Base-by-base conservation (phyloP, 2,329 filamentous ascomycete species). In the Raffaelea deltoideospora region DNA sequence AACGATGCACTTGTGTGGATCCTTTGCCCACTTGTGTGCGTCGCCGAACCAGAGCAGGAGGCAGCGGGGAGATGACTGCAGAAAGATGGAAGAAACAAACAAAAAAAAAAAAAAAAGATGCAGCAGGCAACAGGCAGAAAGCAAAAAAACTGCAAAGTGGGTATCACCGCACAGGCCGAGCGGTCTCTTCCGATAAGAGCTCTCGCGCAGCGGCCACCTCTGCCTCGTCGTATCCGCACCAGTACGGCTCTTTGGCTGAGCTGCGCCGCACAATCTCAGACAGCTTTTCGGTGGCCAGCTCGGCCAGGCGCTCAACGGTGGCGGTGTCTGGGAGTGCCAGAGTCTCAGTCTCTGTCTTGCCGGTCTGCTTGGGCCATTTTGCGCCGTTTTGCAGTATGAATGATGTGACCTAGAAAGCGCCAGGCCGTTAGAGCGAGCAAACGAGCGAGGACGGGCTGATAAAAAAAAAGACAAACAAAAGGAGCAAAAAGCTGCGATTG, bases 131-230 rank as follows among this genome's bases (percentile, higher is more conserved):
- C 10, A 19, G n/a, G n/a, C n/a, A n/a, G n/a, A n/a, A n/a, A n/a
- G n/a, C n/a, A n/a, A n/a, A n/a, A n/a, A n/a, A n/a, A n/a, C n/a
- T n/a, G n/a, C n/a, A n/a, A n/a, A n/a, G n/a, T n/a, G n/a, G n/a
- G n/a, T 13, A 26, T 63, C 52, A 73, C 49, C 65, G 61, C 40
- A 64, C 54, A 32, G 62, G 51, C 30, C 55, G 47, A 19, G 55
- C 49, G 27, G 61, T 56, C 43, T 72, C 67, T 42, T 65, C 63
- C 39, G 72, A 66, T 27, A 87, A 58, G 41, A 87, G 60, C 45
- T 76, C 73, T 47, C 72, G 68, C 34, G 79, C 80, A 11, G 82
- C 82, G 47, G 71, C 69, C 35, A 92, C 59, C 52, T 92, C 83
- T 3, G 69, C 67, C 48, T 70, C 62, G 40, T 79, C 72, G 54